Evolutionary conservation across 2,329 filamentous ascomycete genomes (phyloP), one percentile per base, ranked within the genome.

Genomic region (Lasiodiplodia sp.): DNA sequence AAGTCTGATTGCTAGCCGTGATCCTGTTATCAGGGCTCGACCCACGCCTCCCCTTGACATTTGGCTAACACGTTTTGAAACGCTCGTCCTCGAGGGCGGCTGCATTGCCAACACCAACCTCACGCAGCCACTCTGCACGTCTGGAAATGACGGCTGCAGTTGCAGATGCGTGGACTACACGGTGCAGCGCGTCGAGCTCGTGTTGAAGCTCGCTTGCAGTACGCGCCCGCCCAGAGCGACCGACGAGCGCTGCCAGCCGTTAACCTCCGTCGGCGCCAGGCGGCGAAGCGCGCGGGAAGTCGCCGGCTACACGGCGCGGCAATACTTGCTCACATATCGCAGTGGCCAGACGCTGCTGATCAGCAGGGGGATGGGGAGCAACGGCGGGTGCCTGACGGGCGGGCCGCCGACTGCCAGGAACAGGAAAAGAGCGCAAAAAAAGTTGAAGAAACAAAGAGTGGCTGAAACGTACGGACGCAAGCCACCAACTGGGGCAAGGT

Each of bases 261-360:
- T 37, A 28, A 4, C 16, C 23, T 16, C 23, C 23, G 12, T 18
- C 38, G 23, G 38, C 31, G 23, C 23, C 8, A 44, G 47, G 6
- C 8, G 25, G 44, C 47, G 60, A 64, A 64, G 60, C 60, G 60
- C 60, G 60, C 58, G 58, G 58, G 57, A 62, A 62, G 23, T 12
- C 16, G 25, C 11, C 14, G 21, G 25, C 60, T 38, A 47, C 60
- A 64, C 44, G 60, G 21, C 60, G 11, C 60, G 60, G 60, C 60
- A 64, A 52, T 31, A 23, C 60, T 25, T 38, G 3, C 44, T 52
- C 28, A 7, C 16, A 12, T 18, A 16, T 23, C 21, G n/a, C 4
- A 51, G 6, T 14, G n/a, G 38, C 11, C n/a, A 21, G 56, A 8
- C 37, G 12, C 11, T 11, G 56, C 23, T 44, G 40, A 38, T 44